These are phyloP conservation scores for Paspalum vaginatum DNA, from an alignment of 176 grass and related monocot species.

Conservation along the genomic window DNA sequence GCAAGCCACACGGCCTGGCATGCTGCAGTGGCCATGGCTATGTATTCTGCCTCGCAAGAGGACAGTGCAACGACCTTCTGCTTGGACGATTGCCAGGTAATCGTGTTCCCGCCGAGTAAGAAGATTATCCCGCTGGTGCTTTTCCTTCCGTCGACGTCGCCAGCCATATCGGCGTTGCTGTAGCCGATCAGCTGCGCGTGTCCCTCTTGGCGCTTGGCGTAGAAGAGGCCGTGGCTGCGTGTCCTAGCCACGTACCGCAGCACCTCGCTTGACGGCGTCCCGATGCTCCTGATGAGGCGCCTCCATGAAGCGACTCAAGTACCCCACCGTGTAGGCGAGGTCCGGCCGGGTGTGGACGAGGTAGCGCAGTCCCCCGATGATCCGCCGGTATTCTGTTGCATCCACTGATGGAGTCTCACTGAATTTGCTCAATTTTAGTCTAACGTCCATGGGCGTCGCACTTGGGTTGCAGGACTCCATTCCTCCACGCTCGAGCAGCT, in stretches of 20 bases:
- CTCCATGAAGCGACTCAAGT: background rate
- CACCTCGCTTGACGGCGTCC: background rate
- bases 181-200: too few relatives aligned
- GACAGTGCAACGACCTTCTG: too few relatives aligned
- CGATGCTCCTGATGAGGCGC: background rate
- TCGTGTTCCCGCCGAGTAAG: too few relatives aligned
- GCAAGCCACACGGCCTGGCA: background rate
- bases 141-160: too few relatives aligned
- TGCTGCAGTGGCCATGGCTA: background rate
- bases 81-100: too few relatives aligned
- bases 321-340: background rate
- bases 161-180: too few relatives aligned
- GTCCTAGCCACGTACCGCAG: background rate
- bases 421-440: background rate
- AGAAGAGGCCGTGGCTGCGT: accelerated
- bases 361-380: background rate
- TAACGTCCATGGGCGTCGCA: background rate
- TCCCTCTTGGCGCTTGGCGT: too few relatives aligned
- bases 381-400: background rate
- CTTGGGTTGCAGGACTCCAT: background rate
- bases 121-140: too few relatives aligned
- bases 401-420: background rate
- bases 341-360: background rate
- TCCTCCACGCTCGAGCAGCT: background rate
- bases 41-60: background rate